phyloP scores from a whole-genome alignment of 352 stramenopile species.

The Phytophthora pistaciae region DNA sequence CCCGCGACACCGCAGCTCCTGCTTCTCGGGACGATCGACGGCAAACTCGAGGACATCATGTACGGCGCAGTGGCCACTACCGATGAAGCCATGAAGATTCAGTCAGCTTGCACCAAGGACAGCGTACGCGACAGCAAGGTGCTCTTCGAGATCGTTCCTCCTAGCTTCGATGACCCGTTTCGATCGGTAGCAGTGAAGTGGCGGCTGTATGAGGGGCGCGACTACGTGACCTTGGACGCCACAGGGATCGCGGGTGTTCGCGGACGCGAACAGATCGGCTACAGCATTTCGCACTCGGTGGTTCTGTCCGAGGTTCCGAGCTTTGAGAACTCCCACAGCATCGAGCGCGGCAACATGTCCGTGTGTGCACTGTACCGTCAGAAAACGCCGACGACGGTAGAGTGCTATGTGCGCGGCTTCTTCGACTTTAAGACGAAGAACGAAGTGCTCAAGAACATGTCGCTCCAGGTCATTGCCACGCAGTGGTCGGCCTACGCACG shows the following conservation, averaged over 20 bases:
- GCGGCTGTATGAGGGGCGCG: conserved; percentile 42
- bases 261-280: conserved; percentile 46
- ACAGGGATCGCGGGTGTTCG: conserved; percentile 38
- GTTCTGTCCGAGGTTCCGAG: conserved; percentile 42
- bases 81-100: conserved; percentile 55
- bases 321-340: conserved; percentile 34
- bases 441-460: conserved; percentile 41
- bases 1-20: conserved; percentile 50
- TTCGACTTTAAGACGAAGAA: conserved; percentile 49
- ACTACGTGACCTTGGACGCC: conserved; percentile 48
- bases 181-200: conserved; percentile 50
- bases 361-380: conserved; percentile 53
- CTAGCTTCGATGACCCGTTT: conserved; percentile 66
- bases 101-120: conserved; percentile 60
- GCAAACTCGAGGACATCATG: conserved; percentile 59
- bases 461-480: conserved; percentile 40
- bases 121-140: conserved; percentile 57
- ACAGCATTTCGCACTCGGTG: conserved; percentile 54
- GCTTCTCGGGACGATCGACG: conserved; percentile 47
- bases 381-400: conserved; percentile 37
- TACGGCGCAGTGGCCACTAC: conserved; percentile 51
- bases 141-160: conserved; percentile 53
- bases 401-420: conserved; percentile 57
- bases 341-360: conserved; percentile 61
- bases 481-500: conserved; percentile 42